phyloP scores from a whole-genome alignment of 371 early-diverging fungal genomes.

The Rhizopus sp. region DNA sequence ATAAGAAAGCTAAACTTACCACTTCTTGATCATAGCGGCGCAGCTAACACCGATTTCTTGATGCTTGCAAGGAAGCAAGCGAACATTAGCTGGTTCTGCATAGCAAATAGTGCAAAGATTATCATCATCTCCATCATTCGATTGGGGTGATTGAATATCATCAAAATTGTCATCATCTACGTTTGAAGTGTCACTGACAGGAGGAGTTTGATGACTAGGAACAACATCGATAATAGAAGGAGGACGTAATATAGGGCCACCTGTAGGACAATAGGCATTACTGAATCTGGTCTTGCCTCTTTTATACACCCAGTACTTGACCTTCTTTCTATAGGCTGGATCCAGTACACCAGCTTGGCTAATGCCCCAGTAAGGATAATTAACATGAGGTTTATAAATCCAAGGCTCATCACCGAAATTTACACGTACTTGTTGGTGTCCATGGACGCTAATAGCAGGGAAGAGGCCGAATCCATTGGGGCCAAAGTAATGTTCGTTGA shows the following conservation, averaged over 20 bases:
- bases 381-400: conserved; percentile 46
- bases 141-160: conserved; percentile 8
- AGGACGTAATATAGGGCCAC: conserved; percentile 16
- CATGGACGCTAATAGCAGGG: conserved; percentile 50
- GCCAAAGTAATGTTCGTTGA: conserved; percentile 3
- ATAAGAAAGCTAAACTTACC: conserved; percentile 23
- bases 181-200: conserved; percentile 8
- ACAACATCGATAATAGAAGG: conserved; percentile 12
- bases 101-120: conserved; percentile 50
- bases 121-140: conserved; percentile 19
- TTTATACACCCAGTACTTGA: conserved; percentile 26
- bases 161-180: conserved; percentile 8
- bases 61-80: conserved; percentile 47
- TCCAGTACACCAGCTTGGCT: conserved; percentile 34
- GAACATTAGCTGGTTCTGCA: conserved; percentile 42
- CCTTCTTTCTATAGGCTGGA: conserved; percentile 23
- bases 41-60: conserved; percentile 43
- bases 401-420: conserved; percentile 53
- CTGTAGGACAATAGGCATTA: conserved; percentile 17
- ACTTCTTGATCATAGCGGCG: conserved; percentile 35
- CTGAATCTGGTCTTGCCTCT: conserved; percentile 17
- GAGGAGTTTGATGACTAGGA: neutral
- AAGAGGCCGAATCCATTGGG: conserved; percentile 35
- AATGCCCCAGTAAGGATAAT: conserved; percentile 28
- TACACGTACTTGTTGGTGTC: conserved; percentile 43